Evolutionary conservation across 1,139 yeast species (phyloP), one percentile per base, ranked within the genome.

Genomic region (Magnusiomyces ingens): DNA sequence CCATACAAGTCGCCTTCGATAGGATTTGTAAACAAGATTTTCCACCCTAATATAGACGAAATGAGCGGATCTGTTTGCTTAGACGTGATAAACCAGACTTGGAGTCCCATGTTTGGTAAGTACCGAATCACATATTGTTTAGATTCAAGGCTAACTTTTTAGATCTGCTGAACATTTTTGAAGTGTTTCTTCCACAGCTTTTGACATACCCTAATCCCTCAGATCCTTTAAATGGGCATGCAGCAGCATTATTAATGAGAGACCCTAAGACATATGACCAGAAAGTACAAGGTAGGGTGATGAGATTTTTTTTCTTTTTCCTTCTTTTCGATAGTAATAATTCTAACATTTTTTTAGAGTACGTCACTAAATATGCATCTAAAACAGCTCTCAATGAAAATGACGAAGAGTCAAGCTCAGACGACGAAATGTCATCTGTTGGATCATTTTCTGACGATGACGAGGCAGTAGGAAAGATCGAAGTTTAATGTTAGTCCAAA

Each of bases 1-100:
- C 99, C 99, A 0, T 88, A 88, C 69, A 91, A 89, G 67, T 87
- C 96, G 10, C 99, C 99, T 13, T 89, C 96, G 15, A 90, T 93
- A 60, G 98, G 98, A 2, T 93, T 93, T 67, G 83, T 83, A 55
- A 93, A 91, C 69, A 87, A 85, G 67, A 91, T 93, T 36, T 91
- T 82, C 69, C 99, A 93, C 67, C 99, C 99, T 5, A 93, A 93
- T 66, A 67, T 70, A 43, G 73, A 69, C 51, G 93, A 88, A 66
- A 78, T 82, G 32, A 85, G 95, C 2, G 99, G 99, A 0, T 84
- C 95, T 0, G 97, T 93, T 13, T 93, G 99, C 70, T 80, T 93
- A 56, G 99, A 93, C 67, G 99, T 93, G 38, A 91, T 93, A 61
- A 93, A 93, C 69, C 97, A 93, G 66, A 90, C 98, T 0, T 93